Evolutionary conservation across 352 stramenopile species (phyloP), one percentile per base, ranked within the genome.

Genomic region (Blastocystis sp.): DNA sequence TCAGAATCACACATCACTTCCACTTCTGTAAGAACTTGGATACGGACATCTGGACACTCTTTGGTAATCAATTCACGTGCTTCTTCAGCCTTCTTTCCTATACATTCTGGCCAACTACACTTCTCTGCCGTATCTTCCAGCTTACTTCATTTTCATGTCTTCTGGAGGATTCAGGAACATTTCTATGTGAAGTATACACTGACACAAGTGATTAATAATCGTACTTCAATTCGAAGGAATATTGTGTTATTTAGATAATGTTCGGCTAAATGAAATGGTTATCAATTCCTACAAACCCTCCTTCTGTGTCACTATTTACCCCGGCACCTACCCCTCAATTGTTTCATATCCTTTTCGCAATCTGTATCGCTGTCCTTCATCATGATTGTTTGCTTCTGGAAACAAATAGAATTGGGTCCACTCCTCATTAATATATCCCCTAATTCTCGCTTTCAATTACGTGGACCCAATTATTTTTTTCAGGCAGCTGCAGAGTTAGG

Each of bases 91-190:
- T 64, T 54, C 73, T 82, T 82, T 40, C 73, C 73, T 22, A 64
- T 15, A 42, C 57, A 37, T 82, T 82, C 73, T 15, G 73, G 73
- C 73, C 73, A 82, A 42, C 73, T 82, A 64, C 0, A 40, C 37
- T 53, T 58, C 15, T 53, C 1, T 48, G 27, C 1, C 1, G 2
- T 66, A 13, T 40, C 24, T 1, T 22, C 6, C 44, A 24, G 6
- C 1, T 13, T 17, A 82, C 73, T 42, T 64, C 73, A 82, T 82
- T 42, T 82, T 82, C 73, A 82, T 82, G 48, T 82, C 27, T 19
- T 57, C 42, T 53, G 66, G 3, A 78, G 1, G n/a, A 27, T 78
- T 6, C 6, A 78, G 9, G n/a, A 51, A 4, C 27, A 53, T 57
- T 78, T 56, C 5, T 1, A 78, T 56, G 15, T 33, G 15, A 62